phyloP scores from a whole-genome alignment of 73 alveolate species.

The Stentor coeruleus region DNA sequence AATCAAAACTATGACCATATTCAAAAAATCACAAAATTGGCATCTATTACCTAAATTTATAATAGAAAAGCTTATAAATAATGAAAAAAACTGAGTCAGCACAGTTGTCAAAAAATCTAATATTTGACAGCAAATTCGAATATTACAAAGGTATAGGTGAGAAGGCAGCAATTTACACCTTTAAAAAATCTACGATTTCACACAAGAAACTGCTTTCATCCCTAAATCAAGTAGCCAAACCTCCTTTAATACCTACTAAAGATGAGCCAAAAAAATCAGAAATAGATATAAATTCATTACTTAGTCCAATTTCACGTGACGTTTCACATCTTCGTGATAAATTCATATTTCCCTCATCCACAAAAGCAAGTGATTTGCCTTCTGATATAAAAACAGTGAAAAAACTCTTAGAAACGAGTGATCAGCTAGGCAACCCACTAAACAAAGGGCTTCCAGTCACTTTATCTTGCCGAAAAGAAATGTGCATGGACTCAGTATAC shows the following conservation, averaged over 20 bases:
- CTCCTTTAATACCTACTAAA: not conserved
- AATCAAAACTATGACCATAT: no score
- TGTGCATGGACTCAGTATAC: not conserved
- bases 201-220: not conserved
- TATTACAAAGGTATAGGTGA: not conserved
- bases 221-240: no score
- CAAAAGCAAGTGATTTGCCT: not conserved
- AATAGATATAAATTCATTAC: not conserved
- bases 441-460: not conserved
- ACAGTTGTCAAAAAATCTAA: no score
- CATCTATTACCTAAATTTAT: no score
- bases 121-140: not conserved
- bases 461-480: not conserved
- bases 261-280: not conserved
- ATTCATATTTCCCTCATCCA: not conserved
- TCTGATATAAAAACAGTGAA: not conserved
- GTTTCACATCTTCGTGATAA: conserved; percentile 13
- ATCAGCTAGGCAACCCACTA: no score
- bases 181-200: not conserved
- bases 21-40: no score
- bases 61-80: no score
- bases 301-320: not conserved
- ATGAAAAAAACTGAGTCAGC: no score
- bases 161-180: conserved; percentile 1
- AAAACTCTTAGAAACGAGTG: not conserved